Conservation (phyloP, 148 eudicot genomes). For the Spergularia bocconei region DNA sequence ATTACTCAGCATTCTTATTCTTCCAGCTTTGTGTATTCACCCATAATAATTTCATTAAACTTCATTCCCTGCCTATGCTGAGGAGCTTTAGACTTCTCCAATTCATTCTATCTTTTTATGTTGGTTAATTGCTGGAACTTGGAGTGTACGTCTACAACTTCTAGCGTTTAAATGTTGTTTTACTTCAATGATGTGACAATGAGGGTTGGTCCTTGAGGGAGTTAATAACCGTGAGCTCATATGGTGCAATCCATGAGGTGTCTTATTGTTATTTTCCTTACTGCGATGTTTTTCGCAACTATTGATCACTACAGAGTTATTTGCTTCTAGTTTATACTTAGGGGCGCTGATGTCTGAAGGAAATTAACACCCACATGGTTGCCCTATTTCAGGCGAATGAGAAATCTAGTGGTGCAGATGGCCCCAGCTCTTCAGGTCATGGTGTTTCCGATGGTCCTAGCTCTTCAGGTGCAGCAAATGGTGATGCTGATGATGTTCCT, state of each 20-base stretch:
- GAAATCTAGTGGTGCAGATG: constrained; percentile 30
- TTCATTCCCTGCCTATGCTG: not conserved
- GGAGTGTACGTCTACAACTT: too few relatives aligned
- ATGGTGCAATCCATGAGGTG: not conserved
- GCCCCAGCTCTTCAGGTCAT: constrained; percentile 33
- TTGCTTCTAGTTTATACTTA: not conserved
- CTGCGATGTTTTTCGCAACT: not conserved
- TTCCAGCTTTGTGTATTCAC: not conserved
- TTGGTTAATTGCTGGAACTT: too few relatives aligned
- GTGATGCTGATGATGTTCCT: constrained; percentile 26
- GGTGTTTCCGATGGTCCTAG: constrained; percentile 36
- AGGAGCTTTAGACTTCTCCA: not conserved
- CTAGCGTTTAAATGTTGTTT: not conserved
- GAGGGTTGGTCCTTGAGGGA: not conserved
- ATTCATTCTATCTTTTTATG: not conserved
- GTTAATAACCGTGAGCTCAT: not conserved
- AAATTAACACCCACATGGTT: not conserved
- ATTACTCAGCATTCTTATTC: not conserved
- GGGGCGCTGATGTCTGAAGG: not conserved
- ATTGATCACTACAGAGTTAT: not conserved
- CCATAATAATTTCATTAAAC: not conserved
- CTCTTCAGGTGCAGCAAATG: constrained; percentile 40
- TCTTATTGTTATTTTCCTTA: too few relatives aligned
- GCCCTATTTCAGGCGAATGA: constrained; percentile 39
- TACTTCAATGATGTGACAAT: not conserved